Percentiles rank a stretch among this genome's conserved stretches.
Evolutionary conservation across 495 filamentous ascomycete genomes (phyloP).

Genomic region (Aspergillus incahuasiensis): DNA sequence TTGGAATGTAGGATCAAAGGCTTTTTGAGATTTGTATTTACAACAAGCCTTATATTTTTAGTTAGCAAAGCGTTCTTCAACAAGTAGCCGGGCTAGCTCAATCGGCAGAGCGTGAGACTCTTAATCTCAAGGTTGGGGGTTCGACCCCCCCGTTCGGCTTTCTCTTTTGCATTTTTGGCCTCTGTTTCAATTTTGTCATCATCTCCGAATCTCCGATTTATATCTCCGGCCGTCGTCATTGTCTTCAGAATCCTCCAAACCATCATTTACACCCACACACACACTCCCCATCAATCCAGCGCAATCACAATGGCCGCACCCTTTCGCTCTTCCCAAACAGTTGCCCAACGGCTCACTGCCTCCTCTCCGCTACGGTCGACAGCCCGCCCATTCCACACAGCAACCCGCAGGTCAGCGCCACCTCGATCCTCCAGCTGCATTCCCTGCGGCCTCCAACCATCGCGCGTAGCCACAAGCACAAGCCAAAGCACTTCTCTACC

Average conservation of each 20-base stretch:
- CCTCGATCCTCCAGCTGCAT: slow-evolving; percentile 1
- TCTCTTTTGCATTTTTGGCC: not conserved
- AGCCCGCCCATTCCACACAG: not conserved
- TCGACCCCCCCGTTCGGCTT: slow-evolving; percentile 48
- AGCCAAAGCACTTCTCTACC: not conserved
- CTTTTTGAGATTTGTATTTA: no score
- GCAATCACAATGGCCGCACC: slow-evolving; percentile 1
- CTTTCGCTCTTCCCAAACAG: slow-evolving; percentile 21
- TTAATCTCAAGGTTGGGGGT: slow-evolving; percentile 59
- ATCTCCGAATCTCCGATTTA: not conserved
- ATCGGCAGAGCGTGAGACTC: slow-evolving; percentile 58
- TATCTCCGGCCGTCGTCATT: not conserved
- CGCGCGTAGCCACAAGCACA: not conserved
- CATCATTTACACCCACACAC: no score
- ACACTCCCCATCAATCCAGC: not conserved
- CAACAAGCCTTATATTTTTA: no score
- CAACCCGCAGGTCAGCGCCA: not conserved
- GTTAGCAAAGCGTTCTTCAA: not conserved
- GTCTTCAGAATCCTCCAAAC: no score
- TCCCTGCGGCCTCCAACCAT: slow-evolving; percentile 5
- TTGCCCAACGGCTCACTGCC: slow-evolving; percentile 8
- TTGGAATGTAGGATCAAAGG: no score
- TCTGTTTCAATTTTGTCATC: not conserved
- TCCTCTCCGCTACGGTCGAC: not conserved
- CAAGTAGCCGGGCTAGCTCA: slow-evolving; percentile 43